Evolutionary conservation across 2,329 filamentous ascomycete genomes (phyloP), one percentile per base, ranked within the genome.

Genomic region (Bipolaris oryzae): DNA sequence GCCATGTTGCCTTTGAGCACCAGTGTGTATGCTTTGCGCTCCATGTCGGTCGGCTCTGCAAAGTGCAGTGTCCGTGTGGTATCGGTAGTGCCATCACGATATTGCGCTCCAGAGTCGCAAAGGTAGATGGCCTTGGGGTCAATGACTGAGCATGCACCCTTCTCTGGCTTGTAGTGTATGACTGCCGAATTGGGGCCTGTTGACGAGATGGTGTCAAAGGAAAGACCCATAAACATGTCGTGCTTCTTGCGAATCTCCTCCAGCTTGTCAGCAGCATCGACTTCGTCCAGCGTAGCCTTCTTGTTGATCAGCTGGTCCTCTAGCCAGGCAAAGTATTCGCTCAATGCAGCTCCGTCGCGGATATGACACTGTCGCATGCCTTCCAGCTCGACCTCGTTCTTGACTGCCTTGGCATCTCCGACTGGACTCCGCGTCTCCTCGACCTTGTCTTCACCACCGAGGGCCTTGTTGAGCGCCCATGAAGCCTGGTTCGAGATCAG

Each of bases 101-200:
- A 99, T 76, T 99, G 95, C n/a, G 91, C 95, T 20, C 95, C 95
- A 20, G 95, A 98, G 76, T 99, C 95, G 74, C 95, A 99, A 2
- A 99, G 86, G 71, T 99, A 99, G 56, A 99, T 87, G 13, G 88
- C 87, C 6, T 87, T 86, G 0, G 92, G 91, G 65, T 99, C 92
- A 66, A 99, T 92, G 25, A 85, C 80, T 7, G 92, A 85, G 77
- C 94, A 98, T 61, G 83, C 89, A 18, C 90, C 92, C 53, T 85
- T 87, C 72, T 96, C 91, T 0, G 95, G 93, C 66, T 73, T 90
- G 81, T 99, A 99, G 75, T 99, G 95, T 55, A 99, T 99, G 11
- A 99, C 85, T 5, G 95, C 95, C 55, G 92, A 95, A 74, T 95
- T 96, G 1, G 94, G 80, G 2, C 95, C 95, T 0, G 92, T 97